These are phyloP conservation scores for Pneumocystis jirovecii DNA, from an alignment of 1,139 yeast genomes.

Conservation along the genomic window DNA sequence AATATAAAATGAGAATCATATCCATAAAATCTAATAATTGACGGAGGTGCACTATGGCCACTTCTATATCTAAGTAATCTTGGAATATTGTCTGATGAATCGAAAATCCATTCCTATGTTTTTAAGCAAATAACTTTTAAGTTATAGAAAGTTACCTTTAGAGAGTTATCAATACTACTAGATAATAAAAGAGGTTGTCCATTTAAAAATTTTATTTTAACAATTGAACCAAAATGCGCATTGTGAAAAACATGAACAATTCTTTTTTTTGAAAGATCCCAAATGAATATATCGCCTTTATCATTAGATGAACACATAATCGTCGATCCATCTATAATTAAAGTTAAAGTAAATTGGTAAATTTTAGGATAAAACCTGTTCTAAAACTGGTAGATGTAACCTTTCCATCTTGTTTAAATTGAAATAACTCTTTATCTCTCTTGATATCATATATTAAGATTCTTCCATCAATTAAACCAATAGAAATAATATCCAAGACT, in stretches of 20 bases:
- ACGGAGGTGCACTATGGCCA: slow-evolving; percentile 90
- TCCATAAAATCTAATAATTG: slow-evolving; percentile 61
- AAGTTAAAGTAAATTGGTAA: not conserved
- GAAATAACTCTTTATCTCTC: slow-evolving; percentile 45
- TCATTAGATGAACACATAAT: slow-evolving; percentile 70
- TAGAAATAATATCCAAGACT: slow-evolving; percentile 64
- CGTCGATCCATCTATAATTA: slow-evolving; percentile 60
- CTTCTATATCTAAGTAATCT: slow-evolving; percentile 86
- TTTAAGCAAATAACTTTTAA: not conserved
- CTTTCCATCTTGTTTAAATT: slow-evolving; percentile 43
- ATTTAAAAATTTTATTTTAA: slow-evolving; percentile 58
- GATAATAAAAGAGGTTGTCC: slow-evolving; percentile 92
- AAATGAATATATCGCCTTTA: slow-evolving; percentile 72
- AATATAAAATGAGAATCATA: slow-evolving; percentile 67
- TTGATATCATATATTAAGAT: slow-evolving; percentile 53
- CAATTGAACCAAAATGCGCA: slow-evolving; percentile 60
- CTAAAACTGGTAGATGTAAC: slow-evolving; percentile 71
- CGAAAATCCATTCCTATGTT: slow-evolving; percentile 63
- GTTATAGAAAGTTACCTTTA: slow-evolving; percentile 28
- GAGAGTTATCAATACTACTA: slow-evolving; percentile 78
- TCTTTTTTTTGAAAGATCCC: slow-evolving; percentile 57
- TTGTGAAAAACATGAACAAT: slow-evolving; percentile 61
- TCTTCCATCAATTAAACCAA: slow-evolving; percentile 61
- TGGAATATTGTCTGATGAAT: slow-evolving; percentile 74
- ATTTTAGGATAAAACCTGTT: slow-evolving; percentile 19